These are phyloP conservation scores for Pseudocercospora pini-densiflorae DNA, from an alignment of 2,329 filamentous ascomycete genomes.

Conservation along the genomic window DNA sequence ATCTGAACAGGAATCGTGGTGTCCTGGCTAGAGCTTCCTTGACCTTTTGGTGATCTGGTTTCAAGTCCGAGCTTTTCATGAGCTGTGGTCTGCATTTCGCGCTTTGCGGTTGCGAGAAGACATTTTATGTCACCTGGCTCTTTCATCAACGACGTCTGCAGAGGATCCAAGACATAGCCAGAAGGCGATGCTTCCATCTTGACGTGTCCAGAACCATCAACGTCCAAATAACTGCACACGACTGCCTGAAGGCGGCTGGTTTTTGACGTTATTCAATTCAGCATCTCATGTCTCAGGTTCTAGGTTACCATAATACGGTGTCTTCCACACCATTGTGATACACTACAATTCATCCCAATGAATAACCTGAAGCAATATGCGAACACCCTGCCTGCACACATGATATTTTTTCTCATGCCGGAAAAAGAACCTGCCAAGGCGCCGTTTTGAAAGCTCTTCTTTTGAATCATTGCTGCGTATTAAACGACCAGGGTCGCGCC, in stretches of 20 bases:
- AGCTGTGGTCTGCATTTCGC: no score
- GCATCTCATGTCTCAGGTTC: not conserved
- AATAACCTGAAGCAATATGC: not conserved
- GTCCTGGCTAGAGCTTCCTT: not conserved
- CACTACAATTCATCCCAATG: constrained; percentile 5
- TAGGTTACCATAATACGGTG: not conserved
- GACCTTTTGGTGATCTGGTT: no score
- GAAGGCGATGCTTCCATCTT: not conserved
- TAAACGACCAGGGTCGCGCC: constrained; percentile 1
- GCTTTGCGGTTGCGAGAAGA: no score
- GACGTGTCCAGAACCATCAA: not conserved
- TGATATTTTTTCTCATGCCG: constrained; percentile 1
- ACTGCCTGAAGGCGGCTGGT: not conserved
- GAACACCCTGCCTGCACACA: not conserved
- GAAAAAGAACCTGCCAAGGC: not conserved
- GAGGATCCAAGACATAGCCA: not conserved
- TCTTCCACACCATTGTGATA: not conserved
- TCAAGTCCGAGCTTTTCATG: no score
- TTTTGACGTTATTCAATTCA: constrained; percentile 1
- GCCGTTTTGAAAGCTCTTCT: constrained; percentile 1
- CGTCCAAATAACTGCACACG: not conserved
- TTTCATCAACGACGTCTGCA: not conserved
- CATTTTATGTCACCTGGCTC: not conserved
- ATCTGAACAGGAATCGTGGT: not conserved
- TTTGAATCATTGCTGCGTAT: constrained; percentile 6